These are phyloP conservation scores for Coniochaeta hoffmannii DNA, from an alignment of 2,329 filamentous ascomycete species.

Conservation along the genomic window DNA sequence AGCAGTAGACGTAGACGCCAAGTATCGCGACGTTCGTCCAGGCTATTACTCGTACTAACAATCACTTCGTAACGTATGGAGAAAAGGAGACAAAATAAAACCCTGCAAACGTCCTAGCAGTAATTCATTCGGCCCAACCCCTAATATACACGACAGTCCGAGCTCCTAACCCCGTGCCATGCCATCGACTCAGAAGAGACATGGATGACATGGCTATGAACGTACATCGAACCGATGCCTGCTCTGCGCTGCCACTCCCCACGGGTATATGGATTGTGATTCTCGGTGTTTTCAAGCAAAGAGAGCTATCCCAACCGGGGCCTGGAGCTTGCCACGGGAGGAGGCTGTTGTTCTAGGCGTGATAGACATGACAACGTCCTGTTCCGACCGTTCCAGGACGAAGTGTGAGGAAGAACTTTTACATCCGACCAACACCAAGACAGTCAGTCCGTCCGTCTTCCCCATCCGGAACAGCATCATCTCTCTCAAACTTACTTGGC, in stretches of 20 bases:
- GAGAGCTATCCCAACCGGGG: not conserved
- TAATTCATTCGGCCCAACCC: not conserved
- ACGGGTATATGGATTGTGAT: no score
- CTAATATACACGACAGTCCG: not conserved
- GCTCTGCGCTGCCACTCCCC: no score
- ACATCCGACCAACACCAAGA: not conserved
- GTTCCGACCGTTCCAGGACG: not conserved
- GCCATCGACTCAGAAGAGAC: not conserved
- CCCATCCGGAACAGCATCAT: no score
- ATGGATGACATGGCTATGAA: not conserved
- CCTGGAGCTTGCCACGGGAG: not conserved
- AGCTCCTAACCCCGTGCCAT: not conserved
- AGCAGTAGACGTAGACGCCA: not conserved
- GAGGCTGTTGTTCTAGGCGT: not conserved
- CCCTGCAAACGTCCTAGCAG: not conserved
- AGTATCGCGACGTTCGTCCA: not conserved
- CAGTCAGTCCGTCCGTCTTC: not conserved
- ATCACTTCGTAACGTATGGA: not conserved
- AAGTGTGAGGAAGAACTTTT: not conserved
- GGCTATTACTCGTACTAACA: not conserved
- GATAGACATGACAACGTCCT: not conserved
- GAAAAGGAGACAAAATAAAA: not conserved
- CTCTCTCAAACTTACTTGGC: not conserved
- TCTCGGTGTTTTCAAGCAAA: not conserved
- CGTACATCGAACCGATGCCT: no score